Evolutionary conservation across 306 rosid genomes (phyloP).

Genomic region (Datisca glomerata): DNA sequence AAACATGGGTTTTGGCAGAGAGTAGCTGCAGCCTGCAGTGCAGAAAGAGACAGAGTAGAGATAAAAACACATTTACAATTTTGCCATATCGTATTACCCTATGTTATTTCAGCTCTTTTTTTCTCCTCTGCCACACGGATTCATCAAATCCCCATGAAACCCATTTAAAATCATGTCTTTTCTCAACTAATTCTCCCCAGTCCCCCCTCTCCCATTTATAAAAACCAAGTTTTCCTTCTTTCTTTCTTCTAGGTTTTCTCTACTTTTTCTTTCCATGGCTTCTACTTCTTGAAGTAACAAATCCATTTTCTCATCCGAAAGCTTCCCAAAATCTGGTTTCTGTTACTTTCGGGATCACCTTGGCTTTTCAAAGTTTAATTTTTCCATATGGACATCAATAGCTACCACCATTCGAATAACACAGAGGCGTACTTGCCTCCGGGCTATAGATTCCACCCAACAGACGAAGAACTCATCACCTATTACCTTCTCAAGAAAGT

Average conservation of each 20-base stretch:
- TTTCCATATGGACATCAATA: not conserved
- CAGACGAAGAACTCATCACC: slow-evolving; percentile 54
- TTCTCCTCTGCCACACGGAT: not conserved
- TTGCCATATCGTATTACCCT: too few species aligned
- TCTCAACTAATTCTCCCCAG: too few species aligned
- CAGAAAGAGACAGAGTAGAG: too few species aligned
- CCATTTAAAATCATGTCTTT: not conserved
- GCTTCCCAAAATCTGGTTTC: too few species aligned
- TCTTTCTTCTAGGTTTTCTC: not conserved
- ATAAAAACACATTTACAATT: too few species aligned
- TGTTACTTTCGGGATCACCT: too few species aligned
- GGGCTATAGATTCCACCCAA: slow-evolving; percentile 64
- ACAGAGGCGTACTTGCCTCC: slow-evolving; percentile 38
- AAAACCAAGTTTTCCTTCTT: not conserved
- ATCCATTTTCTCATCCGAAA: too few species aligned
- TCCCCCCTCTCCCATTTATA: not conserved
- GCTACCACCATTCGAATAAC: too few species aligned
- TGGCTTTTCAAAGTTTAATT: not conserved
- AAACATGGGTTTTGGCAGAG: too few species aligned
- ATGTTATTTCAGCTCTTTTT: too few species aligned
- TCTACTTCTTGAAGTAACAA: not conserved
- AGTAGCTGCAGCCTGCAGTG: too few species aligned
- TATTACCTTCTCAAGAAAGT: slow-evolving; percentile 59
- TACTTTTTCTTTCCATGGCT: not conserved
- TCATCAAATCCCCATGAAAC: not conserved